phyloP scores from a whole-genome alignment of 176 grass and related monocot genomes.

The Aegilops speltoides region DNA sequence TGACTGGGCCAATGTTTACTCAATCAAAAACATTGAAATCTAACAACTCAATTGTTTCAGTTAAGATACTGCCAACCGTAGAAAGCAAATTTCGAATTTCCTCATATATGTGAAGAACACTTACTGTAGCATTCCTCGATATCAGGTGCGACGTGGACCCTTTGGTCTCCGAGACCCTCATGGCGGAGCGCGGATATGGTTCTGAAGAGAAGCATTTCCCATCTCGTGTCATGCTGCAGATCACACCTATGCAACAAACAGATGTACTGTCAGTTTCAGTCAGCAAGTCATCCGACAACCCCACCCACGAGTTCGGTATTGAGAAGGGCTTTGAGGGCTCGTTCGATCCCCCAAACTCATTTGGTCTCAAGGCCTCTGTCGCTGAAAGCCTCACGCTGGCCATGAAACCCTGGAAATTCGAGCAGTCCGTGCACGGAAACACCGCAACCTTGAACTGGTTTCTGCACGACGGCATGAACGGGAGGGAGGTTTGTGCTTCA shows the following conservation, averaged over 20 bases:
- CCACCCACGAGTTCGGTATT: slow-evolving; percentile 55
- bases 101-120: background rate
- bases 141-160: slow-evolving; percentile 72
- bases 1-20: background rate
- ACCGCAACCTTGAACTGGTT: slow-evolving; percentile 69
- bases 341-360: slow-evolving; percentile 69
- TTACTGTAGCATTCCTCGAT: slow-evolving; percentile 25
- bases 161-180: slow-evolving; percentile 69
- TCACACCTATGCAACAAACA: slow-evolving; percentile 87
- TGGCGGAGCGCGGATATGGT: slow-evolving; percentile 81
- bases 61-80: background rate
- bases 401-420: slow-evolving; percentile 97
- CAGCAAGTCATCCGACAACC: slow-evolving; percentile 83
- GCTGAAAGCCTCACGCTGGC: slow-evolving; percentile 58
- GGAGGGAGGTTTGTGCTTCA: slow-evolving; percentile 67
- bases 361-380: slow-evolving; percentile 54
- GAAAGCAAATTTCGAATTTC: background rate
- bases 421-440: slow-evolving; percentile 67
- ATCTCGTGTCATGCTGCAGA: slow-evolving; percentile 71
- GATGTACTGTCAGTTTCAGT: slow-evolving; percentile 68
- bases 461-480: slow-evolving; percentile 76
- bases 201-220: slow-evolving; percentile 93
- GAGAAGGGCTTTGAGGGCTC: slow-evolving; percentile 70
- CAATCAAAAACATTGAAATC: slow-evolving; percentile 13
- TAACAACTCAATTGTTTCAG: background rate